Conservation (phyloP, 2,329 filamentous ascomycete species). For the Colletotrichum horii region DNA sequence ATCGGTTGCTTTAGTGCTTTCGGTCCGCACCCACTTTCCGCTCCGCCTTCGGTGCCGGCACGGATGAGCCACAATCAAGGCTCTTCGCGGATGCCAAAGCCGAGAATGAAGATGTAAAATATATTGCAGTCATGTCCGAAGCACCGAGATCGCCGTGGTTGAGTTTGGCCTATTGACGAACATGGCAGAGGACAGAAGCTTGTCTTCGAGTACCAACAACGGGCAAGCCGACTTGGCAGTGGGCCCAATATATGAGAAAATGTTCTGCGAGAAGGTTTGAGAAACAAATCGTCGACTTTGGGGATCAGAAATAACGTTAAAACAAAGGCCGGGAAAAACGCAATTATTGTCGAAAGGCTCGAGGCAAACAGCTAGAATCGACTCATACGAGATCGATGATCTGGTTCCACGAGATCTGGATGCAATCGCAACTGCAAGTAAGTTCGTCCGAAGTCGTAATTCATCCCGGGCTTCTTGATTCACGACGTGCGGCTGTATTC, state of each 20-base stretch:
- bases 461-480: background rate
- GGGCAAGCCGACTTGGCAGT: background rate
- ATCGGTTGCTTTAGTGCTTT: background rate
- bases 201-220: background rate
- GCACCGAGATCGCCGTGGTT: background rate
- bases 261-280: background rate
- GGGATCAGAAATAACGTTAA: too few relatives aligned
- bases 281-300: background rate
- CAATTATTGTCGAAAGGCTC: too few relatives aligned
- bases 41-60: background rate
- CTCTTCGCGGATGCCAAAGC: background rate
- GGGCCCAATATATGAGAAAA: accelerated
- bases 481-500: accelerated
- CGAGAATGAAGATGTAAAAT: background rate
- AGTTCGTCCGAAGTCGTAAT: background rate
- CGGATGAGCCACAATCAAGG: background rate
- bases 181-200: background rate
- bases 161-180: background rate
- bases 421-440: accelerated
- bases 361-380: background rate
- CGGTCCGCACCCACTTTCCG: background rate
- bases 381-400: accelerated
- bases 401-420: background rate
- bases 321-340: too few relatives aligned
- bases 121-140: background rate